Conservation (phyloP, 306 rosid genomes). For the Cucurbita maxima region DNA sequence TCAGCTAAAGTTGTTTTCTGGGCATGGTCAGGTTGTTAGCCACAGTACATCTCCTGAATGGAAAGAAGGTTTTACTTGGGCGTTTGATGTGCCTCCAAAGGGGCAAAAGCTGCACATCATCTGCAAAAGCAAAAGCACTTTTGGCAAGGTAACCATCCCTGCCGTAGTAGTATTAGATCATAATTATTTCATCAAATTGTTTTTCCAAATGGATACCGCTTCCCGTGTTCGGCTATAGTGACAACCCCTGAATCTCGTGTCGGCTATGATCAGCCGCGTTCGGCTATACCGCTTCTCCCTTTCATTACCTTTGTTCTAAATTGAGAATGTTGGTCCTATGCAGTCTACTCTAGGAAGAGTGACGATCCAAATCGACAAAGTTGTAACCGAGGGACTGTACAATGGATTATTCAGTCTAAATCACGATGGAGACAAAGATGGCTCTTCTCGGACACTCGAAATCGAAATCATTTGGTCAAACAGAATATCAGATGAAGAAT, state of each 20-base stretch:
- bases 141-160: slow-evolving; percentile 64
- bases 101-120: slow-evolving; percentile 87
- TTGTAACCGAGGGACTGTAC: slow-evolving; percentile 82
- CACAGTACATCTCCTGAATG: slow-evolving; percentile 85
- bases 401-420: slow-evolving; percentile 91
- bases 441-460: slow-evolving; percentile 1
- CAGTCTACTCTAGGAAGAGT: slow-evolving; percentile 90
- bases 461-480: neutral
- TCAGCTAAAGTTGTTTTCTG: neutral
- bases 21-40: slow-evolving; percentile 52
- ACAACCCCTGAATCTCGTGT: no score
- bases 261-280: no score
- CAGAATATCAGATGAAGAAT: neutral
- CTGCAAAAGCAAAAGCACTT: slow-evolving; percentile 98
- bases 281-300: no score
- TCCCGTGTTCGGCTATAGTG: no score
- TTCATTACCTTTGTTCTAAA: neutral
- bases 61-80: slow-evolving; percentile 99
- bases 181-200: no score
- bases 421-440: slow-evolving; percentile 84
- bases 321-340: neutral
- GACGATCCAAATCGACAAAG: slow-evolving; percentile 93
- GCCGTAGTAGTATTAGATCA: neutral
- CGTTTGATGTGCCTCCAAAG: slow-evolving; percentile 89
- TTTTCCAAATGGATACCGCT: no score